phyloP scores from a whole-genome alignment of 768 basidiomycete species.

The Leccinum imitatum region DNA sequence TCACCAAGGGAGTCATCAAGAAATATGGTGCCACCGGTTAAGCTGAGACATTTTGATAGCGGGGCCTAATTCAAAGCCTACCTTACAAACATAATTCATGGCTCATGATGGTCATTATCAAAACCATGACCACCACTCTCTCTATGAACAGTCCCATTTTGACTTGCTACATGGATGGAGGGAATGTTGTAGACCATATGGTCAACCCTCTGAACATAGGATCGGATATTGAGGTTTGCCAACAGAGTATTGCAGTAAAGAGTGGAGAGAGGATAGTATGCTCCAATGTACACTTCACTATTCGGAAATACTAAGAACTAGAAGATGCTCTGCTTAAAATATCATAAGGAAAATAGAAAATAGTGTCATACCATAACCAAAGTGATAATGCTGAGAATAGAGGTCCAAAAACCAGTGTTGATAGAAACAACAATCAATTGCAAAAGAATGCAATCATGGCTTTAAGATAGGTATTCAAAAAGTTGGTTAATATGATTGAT shows the following conservation, averaged over 20 bases:
- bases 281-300: not conserved
- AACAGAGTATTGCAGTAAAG: not conserved
- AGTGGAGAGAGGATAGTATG: not conserved
- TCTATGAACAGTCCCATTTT: not conserved
- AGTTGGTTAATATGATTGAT: not conserved
- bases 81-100: not conserved
- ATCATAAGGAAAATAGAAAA: not conserved
- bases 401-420: not conserved
- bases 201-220: not conserved
- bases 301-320: not conserved
- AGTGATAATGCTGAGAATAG: not conserved
- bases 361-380: not conserved
- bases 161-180: not conserved
- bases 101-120: not conserved
- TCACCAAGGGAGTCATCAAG: slow-evolving; percentile 56
- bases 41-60: too few relatives aligned
- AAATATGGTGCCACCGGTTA: slow-evolving; percentile 58
- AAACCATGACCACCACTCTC: not conserved
- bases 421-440: not conserved
- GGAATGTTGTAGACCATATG: not conserved
- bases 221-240: not conserved
- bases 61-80: too few relatives aligned
- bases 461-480: not conserved
- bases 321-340: not conserved
- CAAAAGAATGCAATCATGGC: not conserved